Evolutionary conservation across 176 grass and related monocot species (phyloP).

Genomic region (Avena sativa): DNA sequence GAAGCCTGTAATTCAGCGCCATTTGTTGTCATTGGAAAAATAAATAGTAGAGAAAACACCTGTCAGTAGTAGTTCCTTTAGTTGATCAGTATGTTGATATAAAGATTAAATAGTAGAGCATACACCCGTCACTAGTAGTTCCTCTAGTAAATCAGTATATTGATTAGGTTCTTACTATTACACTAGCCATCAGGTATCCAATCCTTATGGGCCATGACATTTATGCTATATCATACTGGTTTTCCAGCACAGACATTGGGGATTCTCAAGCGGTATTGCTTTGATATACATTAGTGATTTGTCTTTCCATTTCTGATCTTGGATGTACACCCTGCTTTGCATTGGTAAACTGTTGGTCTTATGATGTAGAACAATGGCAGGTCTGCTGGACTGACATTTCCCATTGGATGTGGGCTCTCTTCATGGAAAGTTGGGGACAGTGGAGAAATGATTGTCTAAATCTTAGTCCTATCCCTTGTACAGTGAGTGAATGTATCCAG

Average conservation of each 20-base stretch:
- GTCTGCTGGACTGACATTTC: constrained; percentile 80
- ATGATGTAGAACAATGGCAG: constrained; percentile 48
- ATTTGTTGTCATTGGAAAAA: neutral
- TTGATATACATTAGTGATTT: constrained; percentile 13
- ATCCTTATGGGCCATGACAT: neutral
- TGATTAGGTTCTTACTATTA: constrained; percentile 1
- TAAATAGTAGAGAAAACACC: neutral
- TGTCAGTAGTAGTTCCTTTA: neutral
- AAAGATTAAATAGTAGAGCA: neutral
- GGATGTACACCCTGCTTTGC: constrained; percentile 39
- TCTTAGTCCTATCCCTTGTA: constrained; percentile 87
- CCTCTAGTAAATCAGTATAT: neutral
- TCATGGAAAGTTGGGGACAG: constrained; percentile 80
- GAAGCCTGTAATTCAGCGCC: neutral
- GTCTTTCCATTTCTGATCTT: neutral
- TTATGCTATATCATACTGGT: constrained; percentile 11
- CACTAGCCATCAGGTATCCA: constrained; percentile 2
- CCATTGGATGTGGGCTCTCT: constrained; percentile 96
- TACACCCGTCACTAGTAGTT: neutral
- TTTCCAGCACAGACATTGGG: neutral
- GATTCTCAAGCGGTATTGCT: neutral
- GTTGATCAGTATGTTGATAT: neutral
- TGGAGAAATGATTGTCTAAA: constrained; percentile 83
- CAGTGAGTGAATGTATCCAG: constrained; percentile 48
- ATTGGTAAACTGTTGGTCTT: neutral